These are phyloP conservation scores for Ceratocystis albifundus DNA, from an alignment of 2,329 filamentous ascomycete species.

Conservation along the genomic window DNA sequence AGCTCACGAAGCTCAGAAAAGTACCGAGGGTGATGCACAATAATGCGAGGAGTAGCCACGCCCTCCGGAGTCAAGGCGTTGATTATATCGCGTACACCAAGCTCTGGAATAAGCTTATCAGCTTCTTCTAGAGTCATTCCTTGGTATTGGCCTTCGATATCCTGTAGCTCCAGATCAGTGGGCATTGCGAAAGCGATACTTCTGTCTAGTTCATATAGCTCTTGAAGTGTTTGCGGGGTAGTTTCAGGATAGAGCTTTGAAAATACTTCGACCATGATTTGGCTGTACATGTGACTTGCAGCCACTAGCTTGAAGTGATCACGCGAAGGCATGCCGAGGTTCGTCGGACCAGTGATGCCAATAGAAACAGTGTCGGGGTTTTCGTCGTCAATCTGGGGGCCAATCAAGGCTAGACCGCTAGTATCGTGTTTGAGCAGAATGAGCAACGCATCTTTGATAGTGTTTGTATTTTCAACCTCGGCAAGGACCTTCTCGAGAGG, in stretches of 20 bases:
- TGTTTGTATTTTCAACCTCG: constrained; percentile 32
- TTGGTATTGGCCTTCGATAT: constrained; percentile 57
- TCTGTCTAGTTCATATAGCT: constrained; percentile 47
- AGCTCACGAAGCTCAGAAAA: constrained; percentile 47
- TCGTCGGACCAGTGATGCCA: constrained; percentile 34
- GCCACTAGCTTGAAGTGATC: constrained; percentile 48
- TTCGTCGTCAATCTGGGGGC: constrained; percentile 35
- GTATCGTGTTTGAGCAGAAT: constrained; percentile 39
- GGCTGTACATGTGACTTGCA: constrained; percentile 41
- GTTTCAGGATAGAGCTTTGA: constrained; percentile 29
- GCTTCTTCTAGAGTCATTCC: constrained; percentile 47
- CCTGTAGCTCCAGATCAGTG: constrained; percentile 42
- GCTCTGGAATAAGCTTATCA: constrained; percentile 42
- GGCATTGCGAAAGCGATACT: constrained; percentile 49
- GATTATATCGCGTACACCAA: constrained; percentile 45
- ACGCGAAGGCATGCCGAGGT: constrained; percentile 51
- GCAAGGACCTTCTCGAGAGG: constrained; percentile 48
- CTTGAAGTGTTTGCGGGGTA: constrained; percentile 34
- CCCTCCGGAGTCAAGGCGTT: constrained; percentile 33
- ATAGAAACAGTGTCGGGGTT: constrained; percentile 32
- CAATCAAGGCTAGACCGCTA: constrained; percentile 31
- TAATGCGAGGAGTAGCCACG: constrained; percentile 37
- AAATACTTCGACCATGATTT: constrained; percentile 26
- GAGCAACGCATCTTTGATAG: constrained; percentile 35
- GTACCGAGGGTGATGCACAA: constrained; percentile 50